Conservation (phyloP, 2,329 filamentous ascomycete genomes). For the Fusarium sp. region DNA sequence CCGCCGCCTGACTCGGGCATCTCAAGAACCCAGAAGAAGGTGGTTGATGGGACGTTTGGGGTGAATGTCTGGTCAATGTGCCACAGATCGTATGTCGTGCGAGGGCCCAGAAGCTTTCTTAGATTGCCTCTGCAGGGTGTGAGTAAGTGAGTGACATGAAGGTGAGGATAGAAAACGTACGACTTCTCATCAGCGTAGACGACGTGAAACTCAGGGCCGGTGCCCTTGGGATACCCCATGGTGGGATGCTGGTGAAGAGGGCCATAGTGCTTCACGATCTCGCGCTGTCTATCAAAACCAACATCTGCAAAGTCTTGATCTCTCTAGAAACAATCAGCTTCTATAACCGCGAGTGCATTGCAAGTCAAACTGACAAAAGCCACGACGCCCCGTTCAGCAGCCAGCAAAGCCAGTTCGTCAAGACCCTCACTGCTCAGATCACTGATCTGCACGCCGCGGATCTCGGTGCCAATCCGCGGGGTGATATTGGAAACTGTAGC, state of each 20-base stretch:
- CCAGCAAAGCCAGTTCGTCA: slow-evolving; percentile 47
- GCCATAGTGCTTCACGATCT: slow-evolving; percentile 48
- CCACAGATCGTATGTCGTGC: slow-evolving; percentile 48
- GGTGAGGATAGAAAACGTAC: slow-evolving; percentile 17
- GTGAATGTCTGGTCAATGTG: slow-evolving; percentile 51
- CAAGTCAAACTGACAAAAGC: slow-evolving; percentile 43
- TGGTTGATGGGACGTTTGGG: slow-evolving; percentile 47
- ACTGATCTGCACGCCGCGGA: slow-evolving; percentile 47
- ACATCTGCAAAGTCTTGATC: slow-evolving; percentile 49
- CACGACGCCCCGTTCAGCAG: slow-evolving; percentile 48
- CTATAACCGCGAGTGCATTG: neutral
- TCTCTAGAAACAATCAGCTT: slow-evolving; percentile 31
- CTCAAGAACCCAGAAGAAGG: slow-evolving; percentile 51
- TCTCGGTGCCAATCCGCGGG: slow-evolving; percentile 46
- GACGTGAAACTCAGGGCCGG: slow-evolving; percentile 49
- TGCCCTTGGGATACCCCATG: slow-evolving; percentile 48
- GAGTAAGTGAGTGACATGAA: rapidly evolving
- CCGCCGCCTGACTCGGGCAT: slow-evolving; percentile 43
- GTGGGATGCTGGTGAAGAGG: slow-evolving; percentile 49
- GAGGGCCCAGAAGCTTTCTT: slow-evolving; percentile 43
- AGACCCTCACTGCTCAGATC: slow-evolving; percentile 40
- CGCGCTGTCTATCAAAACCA: slow-evolving; percentile 47
- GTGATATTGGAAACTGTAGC: slow-evolving; percentile 41
- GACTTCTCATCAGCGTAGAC: slow-evolving; percentile 49
- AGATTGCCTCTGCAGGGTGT: slow-evolving; percentile 39